phyloP scores from a whole-genome alignment of 2,329 filamentous ascomycete species.

The Phyllosticta ampelicida region DNA sequence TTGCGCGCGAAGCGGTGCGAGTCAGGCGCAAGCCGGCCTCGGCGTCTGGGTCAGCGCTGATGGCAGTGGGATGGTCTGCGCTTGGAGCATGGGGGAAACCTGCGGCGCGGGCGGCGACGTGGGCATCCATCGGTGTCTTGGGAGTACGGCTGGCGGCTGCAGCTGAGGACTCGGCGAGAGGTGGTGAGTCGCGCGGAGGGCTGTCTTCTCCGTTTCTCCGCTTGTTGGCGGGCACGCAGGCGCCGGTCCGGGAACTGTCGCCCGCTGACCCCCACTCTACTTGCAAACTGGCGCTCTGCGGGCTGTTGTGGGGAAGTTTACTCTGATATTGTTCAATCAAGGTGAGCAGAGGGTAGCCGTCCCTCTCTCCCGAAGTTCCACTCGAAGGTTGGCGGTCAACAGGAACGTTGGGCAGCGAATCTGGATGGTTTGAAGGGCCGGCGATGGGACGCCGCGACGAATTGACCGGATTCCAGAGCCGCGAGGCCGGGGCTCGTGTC shows the following conservation, averaged over 20 bases:
- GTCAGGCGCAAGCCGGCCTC: slow-evolving; percentile 9
- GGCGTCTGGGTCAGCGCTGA: slow-evolving; percentile 3
- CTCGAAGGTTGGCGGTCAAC: slow-evolving; percentile 22
- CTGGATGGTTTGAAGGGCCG: slow-evolving; percentile 23
- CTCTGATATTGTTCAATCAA: slow-evolving; percentile 47
- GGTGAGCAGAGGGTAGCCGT: slow-evolving; percentile 46
- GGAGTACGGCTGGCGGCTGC: not conserved
- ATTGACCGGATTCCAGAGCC: slow-evolving; percentile 52
- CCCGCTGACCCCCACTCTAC: slow-evolving; percentile 31
- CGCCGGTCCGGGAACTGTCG: slow-evolving; percentile 41
- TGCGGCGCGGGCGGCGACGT: slow-evolving; percentile 2
- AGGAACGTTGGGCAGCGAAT: slow-evolving; percentile 26
- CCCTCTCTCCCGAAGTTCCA: slow-evolving; percentile 28
- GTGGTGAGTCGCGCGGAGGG: not conserved
- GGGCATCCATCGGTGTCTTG: slow-evolving; percentile 2
- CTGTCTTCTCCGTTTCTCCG: not conserved
- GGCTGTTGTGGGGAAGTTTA: slow-evolving; percentile 30
- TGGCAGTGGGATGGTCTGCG: slow-evolving; percentile 1
- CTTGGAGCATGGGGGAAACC: not conserved
- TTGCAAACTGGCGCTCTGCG: slow-evolving; percentile 23
- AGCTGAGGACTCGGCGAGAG: not conserved
- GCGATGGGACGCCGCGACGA: slow-evolving; percentile 41
- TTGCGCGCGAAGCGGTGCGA: slow-evolving; percentile 9
- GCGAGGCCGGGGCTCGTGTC: slow-evolving; percentile 34
- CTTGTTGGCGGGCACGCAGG: slow-evolving; percentile 36